phyloP scores from a whole-genome alignment of 1,139 yeast species.

The Pichia kudriavzevii region DNA sequence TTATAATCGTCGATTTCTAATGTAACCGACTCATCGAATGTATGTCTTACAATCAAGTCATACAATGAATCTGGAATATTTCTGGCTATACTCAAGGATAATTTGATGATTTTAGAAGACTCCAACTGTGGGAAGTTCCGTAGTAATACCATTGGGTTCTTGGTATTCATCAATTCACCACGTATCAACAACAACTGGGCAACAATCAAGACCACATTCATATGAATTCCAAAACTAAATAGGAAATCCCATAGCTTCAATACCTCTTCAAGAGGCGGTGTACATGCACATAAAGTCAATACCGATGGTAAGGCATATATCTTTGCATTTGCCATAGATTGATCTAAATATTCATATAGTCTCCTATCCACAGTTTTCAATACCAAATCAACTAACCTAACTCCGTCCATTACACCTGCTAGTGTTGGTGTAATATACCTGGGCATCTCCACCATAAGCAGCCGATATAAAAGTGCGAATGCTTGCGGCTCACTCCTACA shows the following conservation, averaged over 20 bases:
- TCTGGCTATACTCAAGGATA: constrained; percentile 71
- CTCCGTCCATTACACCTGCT: constrained; percentile 80
- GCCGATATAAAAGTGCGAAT: constrained; percentile 56
- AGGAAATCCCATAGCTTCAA: constrained; percentile 82
- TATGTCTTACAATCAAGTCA: constrained; percentile 63
- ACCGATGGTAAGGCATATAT: constrained; percentile 87
- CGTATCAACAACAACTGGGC: constrained; percentile 76
- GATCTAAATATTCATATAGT: constrained; percentile 50
- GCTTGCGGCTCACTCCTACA: constrained; percentile 85
- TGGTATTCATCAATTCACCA: constrained; percentile 46
- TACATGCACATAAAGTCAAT: constrained; percentile 80
- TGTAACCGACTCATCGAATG: constrained; percentile 47
- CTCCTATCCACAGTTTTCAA: constrained; percentile 68
- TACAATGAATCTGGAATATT: constrained; percentile 64
- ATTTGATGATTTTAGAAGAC: constrained; percentile 67
- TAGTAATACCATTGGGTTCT: constrained; percentile 67
- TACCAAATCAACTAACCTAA: constrained; percentile 59
- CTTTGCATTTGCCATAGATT: constrained; percentile 68
- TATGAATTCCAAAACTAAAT: constrained; percentile 85
- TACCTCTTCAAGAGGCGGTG: constrained; percentile 76
- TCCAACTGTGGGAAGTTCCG: constrained; percentile 68
- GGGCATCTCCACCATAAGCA: constrained; percentile 61
- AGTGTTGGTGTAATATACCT: constrained; percentile 70
- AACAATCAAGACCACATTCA: constrained; percentile 77
- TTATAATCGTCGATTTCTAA: constrained; percentile 27